Conservation (phyloP, 805 yeast genomes). For the Candida railenensis region DNA sequence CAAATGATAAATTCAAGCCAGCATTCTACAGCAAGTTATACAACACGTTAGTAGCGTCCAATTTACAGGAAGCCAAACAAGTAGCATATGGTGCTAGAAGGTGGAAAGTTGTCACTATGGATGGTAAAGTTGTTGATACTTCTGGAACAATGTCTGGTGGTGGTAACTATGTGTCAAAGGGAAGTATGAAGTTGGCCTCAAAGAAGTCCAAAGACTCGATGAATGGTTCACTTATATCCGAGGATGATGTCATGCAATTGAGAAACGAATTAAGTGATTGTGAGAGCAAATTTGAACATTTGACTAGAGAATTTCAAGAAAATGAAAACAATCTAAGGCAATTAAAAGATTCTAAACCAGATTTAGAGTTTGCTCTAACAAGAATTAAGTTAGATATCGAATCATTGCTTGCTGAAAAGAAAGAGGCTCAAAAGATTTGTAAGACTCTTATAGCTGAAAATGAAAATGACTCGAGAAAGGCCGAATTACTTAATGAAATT, state of each 20-base stretch:
- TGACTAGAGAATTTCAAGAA: constrained; percentile 50
- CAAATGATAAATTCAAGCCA: constrained; percentile 66
- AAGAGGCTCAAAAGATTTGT: constrained; percentile 44
- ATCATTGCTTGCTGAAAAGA: constrained; percentile 53
- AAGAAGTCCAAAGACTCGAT: constrained; percentile 19
- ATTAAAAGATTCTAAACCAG: constrained; percentile 67
- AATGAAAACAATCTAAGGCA: constrained; percentile 60
- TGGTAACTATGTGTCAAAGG: constrained; percentile 67
- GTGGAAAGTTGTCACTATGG: constrained; percentile 87
- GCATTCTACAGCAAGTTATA: constrained; percentile 87
- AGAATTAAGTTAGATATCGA: constrained; percentile 64
- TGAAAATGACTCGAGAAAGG: constrained; percentile 24
- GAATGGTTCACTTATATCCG: constrained; percentile 36
- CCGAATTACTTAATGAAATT: constrained; percentile 39
- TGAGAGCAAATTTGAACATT: constrained; percentile 53
- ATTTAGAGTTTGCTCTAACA: constrained; percentile 59
- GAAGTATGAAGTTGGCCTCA: constrained; percentile 66
- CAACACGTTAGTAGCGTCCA: constrained; percentile 84
- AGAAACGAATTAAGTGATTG: constrained; percentile 49
- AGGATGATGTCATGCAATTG: constrained; percentile 55
- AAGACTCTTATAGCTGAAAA: constrained; percentile 42
- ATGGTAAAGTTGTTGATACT: constrained; percentile 87
- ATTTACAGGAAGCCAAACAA: constrained; percentile 74
- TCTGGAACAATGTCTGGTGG: constrained; percentile 99
- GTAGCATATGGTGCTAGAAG: constrained; percentile 84